phyloP scores from a whole-genome alignment of 768 basidiomycete genomes.

The Chalciporus pseudorubinellus region DNA sequence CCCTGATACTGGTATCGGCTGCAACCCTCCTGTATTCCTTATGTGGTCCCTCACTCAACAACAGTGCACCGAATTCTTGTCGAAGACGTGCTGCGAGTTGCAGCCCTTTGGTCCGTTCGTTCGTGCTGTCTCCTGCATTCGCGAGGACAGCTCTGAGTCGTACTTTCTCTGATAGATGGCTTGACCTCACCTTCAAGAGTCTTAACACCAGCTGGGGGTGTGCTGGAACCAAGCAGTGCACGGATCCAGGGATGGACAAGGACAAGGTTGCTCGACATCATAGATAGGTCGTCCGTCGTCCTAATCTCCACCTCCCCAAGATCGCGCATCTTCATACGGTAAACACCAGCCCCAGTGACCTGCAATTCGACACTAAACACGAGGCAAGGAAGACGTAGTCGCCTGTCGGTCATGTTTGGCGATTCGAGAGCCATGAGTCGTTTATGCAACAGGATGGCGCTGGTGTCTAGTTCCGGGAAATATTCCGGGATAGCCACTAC shows the following conservation, averaged over 20 bases:
- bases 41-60: background rate
- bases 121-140: background rate
- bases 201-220: background rate
- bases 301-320: slow-evolving; percentile 10
- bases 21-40: slow-evolving; percentile 13
- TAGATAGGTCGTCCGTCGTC: slow-evolving; percentile 6
- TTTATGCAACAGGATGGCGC: background rate
- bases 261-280: background rate
- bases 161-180: background rate
- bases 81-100: slow-evolving; percentile 1
- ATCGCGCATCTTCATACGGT: background rate
- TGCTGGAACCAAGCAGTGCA: slow-evolving; percentile 5
- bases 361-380: slow-evolving; percentile 2
- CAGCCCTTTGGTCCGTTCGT: background rate
- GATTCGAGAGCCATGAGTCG: background rate
- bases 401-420: background rate
- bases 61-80: slow-evolving; percentile 9
- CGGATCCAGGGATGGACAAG: slow-evolving; percentile 13
- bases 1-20: slow-evolving; percentile 2
- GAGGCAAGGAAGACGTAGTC: slow-evolving; percentile 12
- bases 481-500: background rate
- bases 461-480: background rate
- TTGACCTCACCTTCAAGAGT: background rate
- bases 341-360: background rate
- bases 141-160: too few relatives aligned